Percentiles rank a stretch among this genome's conserved stretches.
These are phyloP conservation scores for Keithomyces neogunnii DNA, from an alignment of 2,329 filamentous ascomycete species.

Conservation along the genomic window DNA sequence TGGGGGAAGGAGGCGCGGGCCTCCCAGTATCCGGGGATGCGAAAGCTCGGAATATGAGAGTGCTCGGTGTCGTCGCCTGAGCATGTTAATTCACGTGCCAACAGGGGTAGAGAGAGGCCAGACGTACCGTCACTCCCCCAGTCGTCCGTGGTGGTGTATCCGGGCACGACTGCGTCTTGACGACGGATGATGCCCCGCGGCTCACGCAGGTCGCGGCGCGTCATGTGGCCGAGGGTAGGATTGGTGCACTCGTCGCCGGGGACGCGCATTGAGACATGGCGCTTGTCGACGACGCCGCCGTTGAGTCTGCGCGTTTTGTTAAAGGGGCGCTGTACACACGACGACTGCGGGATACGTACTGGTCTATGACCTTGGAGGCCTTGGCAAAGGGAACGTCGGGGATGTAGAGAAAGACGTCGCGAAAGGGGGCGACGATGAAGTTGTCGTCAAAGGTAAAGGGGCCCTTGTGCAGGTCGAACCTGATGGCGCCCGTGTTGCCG, in stretches of 20 bases:
- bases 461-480: constrained; percentile 55
- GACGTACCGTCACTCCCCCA: constrained; percentile 37
- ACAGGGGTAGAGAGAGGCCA: background rate
- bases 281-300: constrained; percentile 25
- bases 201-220: constrained; percentile 14
- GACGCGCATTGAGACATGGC: constrained; percentile 26
- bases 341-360: constrained; percentile 11
- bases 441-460: constrained; percentile 47
- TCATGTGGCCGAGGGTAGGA: constrained; percentile 25
- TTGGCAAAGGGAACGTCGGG: constrained; percentile 39
- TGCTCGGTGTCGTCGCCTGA: constrained; percentile 47
- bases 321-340: background rate
- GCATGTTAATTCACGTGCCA: background rate
- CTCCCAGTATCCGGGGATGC: constrained; percentile 41
- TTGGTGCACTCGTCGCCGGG: constrained; percentile 39
- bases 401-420: constrained; percentile 44
- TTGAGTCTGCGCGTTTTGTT: constrained; percentile 28
- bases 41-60: constrained; percentile 35
- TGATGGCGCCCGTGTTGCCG: constrained; percentile 51
- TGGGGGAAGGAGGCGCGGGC: constrained; percentile 38
- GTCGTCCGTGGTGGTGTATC: constrained; percentile 48
- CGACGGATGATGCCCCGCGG: constrained; percentile 34
- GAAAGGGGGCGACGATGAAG: constrained; percentile 49
- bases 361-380: constrained; percentile 27
- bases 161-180: constrained; percentile 38